Conservation (phyloP, 352 stramenopile species). For the Pythium phragmiticola region DNA sequence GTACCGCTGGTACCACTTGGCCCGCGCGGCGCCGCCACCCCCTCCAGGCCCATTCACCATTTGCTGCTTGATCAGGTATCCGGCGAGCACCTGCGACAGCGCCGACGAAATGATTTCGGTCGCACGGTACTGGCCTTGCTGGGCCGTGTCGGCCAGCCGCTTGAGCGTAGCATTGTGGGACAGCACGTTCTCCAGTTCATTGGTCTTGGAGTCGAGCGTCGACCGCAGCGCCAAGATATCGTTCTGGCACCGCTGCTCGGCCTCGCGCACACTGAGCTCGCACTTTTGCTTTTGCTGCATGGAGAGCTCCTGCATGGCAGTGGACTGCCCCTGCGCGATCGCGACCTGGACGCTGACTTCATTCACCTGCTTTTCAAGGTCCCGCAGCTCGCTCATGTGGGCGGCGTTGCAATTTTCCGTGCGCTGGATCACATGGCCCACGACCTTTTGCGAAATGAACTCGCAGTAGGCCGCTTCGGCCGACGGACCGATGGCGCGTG, state of each 20-base stretch:
- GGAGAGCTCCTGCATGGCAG: conserved; percentile 79
- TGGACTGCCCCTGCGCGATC: conserved; percentile 74
- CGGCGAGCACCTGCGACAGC: conserved; percentile 65
- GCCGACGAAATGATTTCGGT: conserved; percentile 81
- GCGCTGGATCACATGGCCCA: conserved; percentile 72
- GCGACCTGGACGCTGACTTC: conserved; percentile 81
- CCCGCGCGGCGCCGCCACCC: conserved; percentile 26
- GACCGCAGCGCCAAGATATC: conserved; percentile 65
- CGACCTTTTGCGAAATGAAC: conserved; percentile 74
- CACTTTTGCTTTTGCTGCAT: conserved; percentile 78
- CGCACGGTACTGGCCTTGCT: conserved; percentile 81
- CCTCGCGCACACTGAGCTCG: conserved; percentile 71
- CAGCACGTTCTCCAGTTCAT: conserved; percentile 85
- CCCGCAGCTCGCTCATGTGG: conserved; percentile 74
- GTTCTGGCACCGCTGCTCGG: conserved; percentile 66
- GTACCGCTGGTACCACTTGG: conserved; percentile 88
- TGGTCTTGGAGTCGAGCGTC: conserved; percentile 84
- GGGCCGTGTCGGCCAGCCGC: conserved; percentile 77
- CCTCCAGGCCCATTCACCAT: conserved; percentile 30
- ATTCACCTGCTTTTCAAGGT: conserved; percentile 81
- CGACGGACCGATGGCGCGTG: conserved; percentile 65
- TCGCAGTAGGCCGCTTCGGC: conserved; percentile 80
- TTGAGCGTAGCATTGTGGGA: conserved; percentile 89
- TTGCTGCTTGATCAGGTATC: conserved; percentile 87
- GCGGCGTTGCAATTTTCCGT: conserved; percentile 71